phyloP scores from a whole-genome alignment of 1,284 basidiomycete species.

The Leccinum variabile region DNA sequence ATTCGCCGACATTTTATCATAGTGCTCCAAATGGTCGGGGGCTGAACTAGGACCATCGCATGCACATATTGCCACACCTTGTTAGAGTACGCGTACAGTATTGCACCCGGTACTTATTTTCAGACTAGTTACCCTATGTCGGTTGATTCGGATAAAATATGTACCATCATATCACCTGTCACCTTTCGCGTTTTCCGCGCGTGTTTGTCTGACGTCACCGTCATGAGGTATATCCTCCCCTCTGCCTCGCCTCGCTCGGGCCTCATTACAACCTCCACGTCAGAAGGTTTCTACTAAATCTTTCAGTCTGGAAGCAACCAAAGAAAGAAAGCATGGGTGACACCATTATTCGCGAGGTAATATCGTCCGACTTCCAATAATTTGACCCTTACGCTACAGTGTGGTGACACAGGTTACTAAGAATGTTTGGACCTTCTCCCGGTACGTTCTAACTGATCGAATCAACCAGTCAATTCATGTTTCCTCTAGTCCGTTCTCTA shows the following conservation, averaged over 20 bases:
- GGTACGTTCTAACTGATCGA: constrained; percentile 40
- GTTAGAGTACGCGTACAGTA: constrained; percentile 10
- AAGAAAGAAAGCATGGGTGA: constrained; percentile 25
- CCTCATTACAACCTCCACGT: constrained; percentile 24
- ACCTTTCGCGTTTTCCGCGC: constrained; percentile 14
- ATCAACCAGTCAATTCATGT: constrained; percentile 8
- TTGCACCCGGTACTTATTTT: constrained; percentile 1
- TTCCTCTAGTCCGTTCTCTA: constrained; percentile 58
- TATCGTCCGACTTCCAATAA: background rate
- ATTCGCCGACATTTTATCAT: constrained; percentile 48
- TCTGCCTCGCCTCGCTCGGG: constrained; percentile 12
- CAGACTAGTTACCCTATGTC: constrained; percentile 6
- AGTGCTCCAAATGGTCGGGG: constrained; percentile 43
- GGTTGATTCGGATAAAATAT: constrained; percentile 3
- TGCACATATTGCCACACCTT: background rate
- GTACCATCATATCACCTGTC: background rate
- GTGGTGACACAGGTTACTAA: constrained; percentile 45
- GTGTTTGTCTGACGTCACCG: constrained; percentile 27
- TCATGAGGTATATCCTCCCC: constrained; percentile 11
- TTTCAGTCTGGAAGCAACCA: constrained; percentile 2
- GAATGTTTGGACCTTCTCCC: constrained; percentile 74
- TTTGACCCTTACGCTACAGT: background rate
- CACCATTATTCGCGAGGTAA: constrained; percentile 34
- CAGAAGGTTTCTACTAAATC: constrained; percentile 9
- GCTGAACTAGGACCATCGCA: constrained; percentile 29